Base-by-base conservation (phyloP, 176 grass and related monocot genomes). In the Cenchrus americanus region DNA sequence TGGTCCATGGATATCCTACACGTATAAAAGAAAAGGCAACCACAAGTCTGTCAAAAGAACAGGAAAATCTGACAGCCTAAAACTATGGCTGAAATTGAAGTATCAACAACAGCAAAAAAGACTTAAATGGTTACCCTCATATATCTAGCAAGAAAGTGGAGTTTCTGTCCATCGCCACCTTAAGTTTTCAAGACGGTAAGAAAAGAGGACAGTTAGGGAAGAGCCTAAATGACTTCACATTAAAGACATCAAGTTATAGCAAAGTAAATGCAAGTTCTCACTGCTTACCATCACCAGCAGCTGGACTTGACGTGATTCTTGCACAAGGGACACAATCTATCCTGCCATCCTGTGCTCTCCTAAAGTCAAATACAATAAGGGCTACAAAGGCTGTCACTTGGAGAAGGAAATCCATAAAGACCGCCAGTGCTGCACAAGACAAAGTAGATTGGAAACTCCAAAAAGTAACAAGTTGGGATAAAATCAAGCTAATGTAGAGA, bases 331-430 rank as follows among this genome's bases (percentile, higher is more conserved):
- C 30, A 73, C 91, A 99, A 92, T 99, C 96, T 83, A 96, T 74
- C 66, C 96, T 95, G 14, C 87, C 85, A 94, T 92, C 85, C 71
- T 96, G 87, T 71, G 89, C 83, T 76, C 96, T 99, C 87, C 80
- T 89, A 63, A 83, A 92, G 76, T 99, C 96, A 81, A 96, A 90
- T 58, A 95, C 86, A 92, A 99, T 94, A 80, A 99, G 77, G 5
- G 96, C 89, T 48, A 99, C 87, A 78, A 99, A 99, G 48, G 91
- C 91, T 79, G 96, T 94, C 42, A 99, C 83, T 92, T 99, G 96
- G 80, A 99, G 87, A 80, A 99, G 73, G 86, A 99, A 99, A 89
- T 99, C 96, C 84, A 96, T 75, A 62, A 99, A 85, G 57, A 99
- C 90, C 43, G 96, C 96, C 91, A 99, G 82, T 85, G 96, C 93